Conservation (phyloP, 139 green algal species). For the Zygnema cylindricum region DNA sequence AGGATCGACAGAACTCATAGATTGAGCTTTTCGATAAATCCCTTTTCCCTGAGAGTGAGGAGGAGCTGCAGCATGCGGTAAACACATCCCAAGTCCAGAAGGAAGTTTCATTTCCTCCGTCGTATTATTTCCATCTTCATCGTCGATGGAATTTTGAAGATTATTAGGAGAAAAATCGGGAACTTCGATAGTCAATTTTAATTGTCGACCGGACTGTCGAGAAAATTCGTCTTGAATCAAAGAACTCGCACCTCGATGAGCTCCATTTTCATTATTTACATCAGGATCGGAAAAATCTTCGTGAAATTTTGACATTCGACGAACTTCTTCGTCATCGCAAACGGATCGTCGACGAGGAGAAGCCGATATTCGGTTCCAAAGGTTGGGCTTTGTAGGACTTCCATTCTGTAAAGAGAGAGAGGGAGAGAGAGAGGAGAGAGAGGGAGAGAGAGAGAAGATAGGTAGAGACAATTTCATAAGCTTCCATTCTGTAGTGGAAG, state of each 20-base stretch:
- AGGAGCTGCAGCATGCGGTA: too few relatives aligned
- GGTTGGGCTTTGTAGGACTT: background rate
- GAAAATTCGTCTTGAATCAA: too few relatives aligned
- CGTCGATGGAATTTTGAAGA: too few relatives aligned
- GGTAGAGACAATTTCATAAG: background rate
- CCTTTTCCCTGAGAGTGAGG: too few relatives aligned
- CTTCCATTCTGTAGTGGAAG: background rate
- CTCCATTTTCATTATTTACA: background rate
- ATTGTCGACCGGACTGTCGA: too few relatives aligned
- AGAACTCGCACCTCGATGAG: background rate
- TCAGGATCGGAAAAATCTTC: background rate
- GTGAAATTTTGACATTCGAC: background rate
- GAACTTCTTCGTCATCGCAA: background rate
- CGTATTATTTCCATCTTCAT: too few relatives aligned
- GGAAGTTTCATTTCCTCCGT: too few relatives aligned
- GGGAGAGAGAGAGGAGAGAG: slow-evolving; percentile 48
- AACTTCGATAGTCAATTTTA: too few relatives aligned
- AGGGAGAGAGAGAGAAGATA: slow-evolving; percentile 16
- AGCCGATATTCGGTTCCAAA: background rate
- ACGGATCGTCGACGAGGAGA: background rate
- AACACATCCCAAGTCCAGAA: too few relatives aligned
- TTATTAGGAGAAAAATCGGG: too few relatives aligned
- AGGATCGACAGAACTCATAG: too few relatives aligned
- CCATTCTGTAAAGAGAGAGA: background rate
- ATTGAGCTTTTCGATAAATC: too few relatives aligned